Evolutionary conservation across 148 eudicot species (phyloP), one percentile per base, ranked within the genome.

Genomic region (Chenopodium suecicum): DNA sequence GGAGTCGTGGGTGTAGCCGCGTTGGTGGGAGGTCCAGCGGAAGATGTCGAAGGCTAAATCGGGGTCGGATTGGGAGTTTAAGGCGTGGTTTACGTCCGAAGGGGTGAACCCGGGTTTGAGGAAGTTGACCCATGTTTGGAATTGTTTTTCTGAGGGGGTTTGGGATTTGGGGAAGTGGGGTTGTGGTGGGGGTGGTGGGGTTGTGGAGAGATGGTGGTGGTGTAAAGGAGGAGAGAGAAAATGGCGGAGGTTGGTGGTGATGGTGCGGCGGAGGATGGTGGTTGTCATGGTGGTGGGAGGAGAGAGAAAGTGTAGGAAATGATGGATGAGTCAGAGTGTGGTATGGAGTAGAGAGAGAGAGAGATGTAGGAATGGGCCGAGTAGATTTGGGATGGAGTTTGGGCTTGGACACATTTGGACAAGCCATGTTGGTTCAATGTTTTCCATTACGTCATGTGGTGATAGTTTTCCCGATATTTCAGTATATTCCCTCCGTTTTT

Each of bases 41-140:
- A 95, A 95, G 73, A 95, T 91, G 90, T 94, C 95, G 83, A 86
- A 89, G 44, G 99, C 97, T 60, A 96, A 81, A 65, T 96, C 99
- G 12, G 95, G 87, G 80, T 96, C 99, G 75, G 89, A 50, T 81
- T 90, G 94, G 84, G 97, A 73, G 0, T 70, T 85, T 9, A 96
- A 88, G 76, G 94, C 97, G 14, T 80, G 77, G 83, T 80, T 86
- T 72, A 94, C 95, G 83, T 94, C 95, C 23, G 87, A 63, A 0
- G 91, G 88, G 72, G 95, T 89, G 91, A 96, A 96, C 0, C 95
- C 95, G 7, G 98, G 95, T 78, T 89, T 89, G 78, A 94, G 98
- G 80, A 70, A 68, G 20, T 90, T 79, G 82, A 87, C 74, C 95
- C 97, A 94, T 74, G 98, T 60, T 79, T 90, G 91, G 91, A 95